Base-by-base conservation (phyloP, 78 protist genomes). In the Tieghemostelium lacteum region DNA sequence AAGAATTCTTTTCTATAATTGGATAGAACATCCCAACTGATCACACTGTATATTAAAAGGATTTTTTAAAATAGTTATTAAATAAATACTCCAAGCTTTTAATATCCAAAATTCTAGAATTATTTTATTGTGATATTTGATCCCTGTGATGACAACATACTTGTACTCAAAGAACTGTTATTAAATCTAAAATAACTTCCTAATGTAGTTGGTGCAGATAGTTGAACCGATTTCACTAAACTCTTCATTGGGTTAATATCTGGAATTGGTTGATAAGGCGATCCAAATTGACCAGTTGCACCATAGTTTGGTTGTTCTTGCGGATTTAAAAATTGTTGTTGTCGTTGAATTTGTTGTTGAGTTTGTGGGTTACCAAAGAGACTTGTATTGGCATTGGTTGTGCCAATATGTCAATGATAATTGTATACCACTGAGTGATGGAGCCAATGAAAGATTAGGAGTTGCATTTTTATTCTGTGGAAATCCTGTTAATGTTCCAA, bases 211-310 rank as follows among this genome's bases (percentile, higher is more conserved):
- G 91, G 62, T 24, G 76, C 63, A 3, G 91, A 55, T 4, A 26
- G 31, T 1, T 10, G 54, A n/a, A 20, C 29, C 12, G 58, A 14
- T 1, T 62, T 2, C 16, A 62, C 29, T 7, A 24, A 24, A 0
- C 77, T 20, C 0, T 20, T 42, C 1, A 80, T 5, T 26, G 74
- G 42, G 6, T 83, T 83, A 8, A 83, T 36, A 49, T 67, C 28
- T 28, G 91, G 62, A 1, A 83, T 52, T 66, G 91, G 91, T 70
- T 26, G 69, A 26, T 83, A 83, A 1, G 91, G 91, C 17, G 77
- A 28, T 0, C n/a, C n/a, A n/a, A n/a, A n/a, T n/a, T n/a, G n/a
- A n/a, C n/a, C n/a, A n/a, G n/a, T n/a, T n/a, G 50, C 50, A 50
- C 19, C 26, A 33, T 71, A 50, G 12, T 71, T 71, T 2, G 33